Evolutionary conservation across 1,284 basidiomycete species (phyloP).

Genomic region (Microbotryum scabiosae): DNA sequence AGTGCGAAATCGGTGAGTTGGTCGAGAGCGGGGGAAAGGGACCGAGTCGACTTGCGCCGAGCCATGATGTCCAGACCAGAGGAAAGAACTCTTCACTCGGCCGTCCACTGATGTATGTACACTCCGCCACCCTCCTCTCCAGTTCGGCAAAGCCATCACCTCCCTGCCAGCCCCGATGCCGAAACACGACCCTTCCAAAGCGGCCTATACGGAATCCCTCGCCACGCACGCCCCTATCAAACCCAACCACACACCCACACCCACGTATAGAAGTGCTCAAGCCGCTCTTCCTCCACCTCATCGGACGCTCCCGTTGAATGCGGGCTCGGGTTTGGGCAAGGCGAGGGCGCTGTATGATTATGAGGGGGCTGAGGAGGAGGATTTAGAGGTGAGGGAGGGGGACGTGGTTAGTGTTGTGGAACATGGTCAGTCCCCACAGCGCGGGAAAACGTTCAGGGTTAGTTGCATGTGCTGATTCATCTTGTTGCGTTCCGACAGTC

Average conservation of each 20-base stretch:
- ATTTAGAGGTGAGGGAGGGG: conserved; percentile 12
- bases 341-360: conserved; percentile 21
- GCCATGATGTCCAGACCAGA: background rate
- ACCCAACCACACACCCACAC: background rate
- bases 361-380: conserved; percentile 8
- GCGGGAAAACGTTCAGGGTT: no score
- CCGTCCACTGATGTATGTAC: no score
- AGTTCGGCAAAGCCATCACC: conserved; percentile 21
- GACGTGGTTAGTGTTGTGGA: conserved; percentile 15
- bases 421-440: conserved; percentile 16
- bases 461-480: background rate
- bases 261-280: background rate
- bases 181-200: conserved; percentile 10
- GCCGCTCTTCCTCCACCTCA: background rate
- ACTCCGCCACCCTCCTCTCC: no score
- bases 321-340: background rate
- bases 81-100: no score
- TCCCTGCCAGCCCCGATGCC: conserved; percentile 12
- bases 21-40: no score
- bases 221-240: background rate
- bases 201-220: conserved; percentile 7
- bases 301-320: background rate
- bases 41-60: no score
- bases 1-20: background rate
- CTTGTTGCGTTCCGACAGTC: background rate